Conservation (phyloP, 345 rosid genomes). For the Melastoma malabathricum region DNA sequence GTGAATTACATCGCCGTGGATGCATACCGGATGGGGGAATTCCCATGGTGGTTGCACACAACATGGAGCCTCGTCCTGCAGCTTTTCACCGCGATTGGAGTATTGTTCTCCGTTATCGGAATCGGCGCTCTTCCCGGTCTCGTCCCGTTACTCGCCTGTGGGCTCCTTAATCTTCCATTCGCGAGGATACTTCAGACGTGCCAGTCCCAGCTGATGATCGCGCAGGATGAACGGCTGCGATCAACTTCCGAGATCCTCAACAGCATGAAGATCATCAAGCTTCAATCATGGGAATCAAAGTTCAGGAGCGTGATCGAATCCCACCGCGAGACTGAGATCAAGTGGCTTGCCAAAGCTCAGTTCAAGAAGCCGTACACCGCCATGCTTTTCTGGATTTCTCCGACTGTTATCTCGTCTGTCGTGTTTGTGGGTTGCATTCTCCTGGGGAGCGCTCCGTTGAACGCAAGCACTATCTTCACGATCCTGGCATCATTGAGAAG, state of each 20-base stretch:
- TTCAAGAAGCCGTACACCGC: conserved; percentile 31
- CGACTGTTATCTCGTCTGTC: conserved; percentile 50
- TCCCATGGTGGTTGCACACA: conserved; percentile 63
- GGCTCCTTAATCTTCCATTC: conserved; percentile 43
- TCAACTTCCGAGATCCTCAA: conserved; percentile 54
- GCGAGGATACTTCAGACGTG: conserved; percentile 44
- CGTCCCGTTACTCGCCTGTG: conserved; percentile 31
- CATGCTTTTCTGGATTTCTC: conserved; percentile 59
- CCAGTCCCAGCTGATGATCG: conserved; percentile 49
- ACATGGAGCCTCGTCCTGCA: conserved; percentile 42
- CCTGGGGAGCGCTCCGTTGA: conserved; percentile 39
- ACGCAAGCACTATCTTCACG: conserved; percentile 66
- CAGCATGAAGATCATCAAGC: conserved; percentile 65
- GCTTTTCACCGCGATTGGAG: conserved; percentile 34
- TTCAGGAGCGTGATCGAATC: conserved; percentile 48
- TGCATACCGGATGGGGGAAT: conserved; percentile 72
- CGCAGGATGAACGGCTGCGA: conserved; percentile 59
- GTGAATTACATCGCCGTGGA: conserved; percentile 67
- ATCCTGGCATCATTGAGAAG: conserved; percentile 54
- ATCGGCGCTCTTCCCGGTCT: conserved; percentile 47
- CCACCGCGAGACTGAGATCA: conserved; percentile 41
- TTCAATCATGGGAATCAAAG: conserved; percentile 75
- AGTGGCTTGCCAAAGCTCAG: conserved; percentile 48
- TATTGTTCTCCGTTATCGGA: conserved; percentile 49
- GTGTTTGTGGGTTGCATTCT: conserved; percentile 52